A percentile compares a stretch with the other conserved stretches of the same genome.
Evolutionary conservation across 2,329 filamentous ascomycete genomes (phyloP).

Genomic region (Pseudogymnoascus sp.): DNA sequence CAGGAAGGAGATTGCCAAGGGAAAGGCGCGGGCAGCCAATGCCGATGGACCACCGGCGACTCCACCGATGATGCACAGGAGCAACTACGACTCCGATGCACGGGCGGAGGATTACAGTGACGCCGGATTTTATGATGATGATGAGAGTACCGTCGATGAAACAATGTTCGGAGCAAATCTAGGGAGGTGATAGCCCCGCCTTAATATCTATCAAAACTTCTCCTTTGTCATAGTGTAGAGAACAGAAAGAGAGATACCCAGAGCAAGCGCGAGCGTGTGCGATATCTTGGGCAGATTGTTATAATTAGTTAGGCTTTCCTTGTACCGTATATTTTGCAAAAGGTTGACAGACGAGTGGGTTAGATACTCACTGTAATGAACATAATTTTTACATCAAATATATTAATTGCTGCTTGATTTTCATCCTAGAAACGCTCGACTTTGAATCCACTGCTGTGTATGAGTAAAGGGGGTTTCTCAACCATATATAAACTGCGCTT

Average conservation of each 20-base stretch:
- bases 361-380: conserved; percentile 7
- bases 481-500: background rate
- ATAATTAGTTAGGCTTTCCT: conserved; percentile 5
- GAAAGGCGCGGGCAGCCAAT: conserved; percentile 28
- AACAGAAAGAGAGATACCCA: conserved; percentile 3
- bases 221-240: conserved; percentile 6
- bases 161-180: conserved; percentile 11
- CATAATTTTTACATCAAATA: conserved; percentile 1
- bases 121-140: conserved; percentile 29
- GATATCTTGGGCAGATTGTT: conserved; percentile 5
- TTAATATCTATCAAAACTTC: conserved; percentile 1
- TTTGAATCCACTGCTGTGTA: too few species aligned
- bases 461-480: background rate
- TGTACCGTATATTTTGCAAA: conserved; percentile 6
- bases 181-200: conserved; percentile 7
- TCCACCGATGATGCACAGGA: conserved; percentile 52
- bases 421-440: background rate
- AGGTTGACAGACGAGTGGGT: conserved; percentile 1
- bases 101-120: conserved; percentile 42
- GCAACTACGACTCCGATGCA: conserved; percentile 54
- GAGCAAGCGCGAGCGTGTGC: background rate
- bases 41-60: conserved; percentile 32
- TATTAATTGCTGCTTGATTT: background rate
- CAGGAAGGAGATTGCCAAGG: background rate
- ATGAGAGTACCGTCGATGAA: conserved; percentile 21